Conservation (phyloP, 441 rosid genomes). For the Populus tomentosa region DNA sequence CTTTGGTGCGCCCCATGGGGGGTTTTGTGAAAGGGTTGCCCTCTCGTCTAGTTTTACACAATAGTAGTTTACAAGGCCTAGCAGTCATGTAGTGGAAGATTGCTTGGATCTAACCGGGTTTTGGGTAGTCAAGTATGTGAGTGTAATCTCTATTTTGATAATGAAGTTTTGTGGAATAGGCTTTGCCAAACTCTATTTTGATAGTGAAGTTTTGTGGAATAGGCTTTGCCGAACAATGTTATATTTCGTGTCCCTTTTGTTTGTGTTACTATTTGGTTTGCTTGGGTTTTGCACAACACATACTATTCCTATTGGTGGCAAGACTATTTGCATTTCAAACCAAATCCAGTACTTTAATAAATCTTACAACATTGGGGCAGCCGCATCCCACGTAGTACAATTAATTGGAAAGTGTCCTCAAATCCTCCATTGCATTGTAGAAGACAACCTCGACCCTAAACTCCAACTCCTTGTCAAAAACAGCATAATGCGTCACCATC, state of each 20-base stretch:
- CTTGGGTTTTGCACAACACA: neutral
- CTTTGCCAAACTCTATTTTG: neutral
- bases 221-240: neutral
- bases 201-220: neutral
- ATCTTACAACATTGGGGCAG: no score
- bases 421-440: neutral
- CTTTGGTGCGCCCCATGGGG: no score
- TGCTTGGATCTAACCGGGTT: neutral
- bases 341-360: no score
- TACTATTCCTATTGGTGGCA: no score
- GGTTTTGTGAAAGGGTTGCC: no score
- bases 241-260: neutral
- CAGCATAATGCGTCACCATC: conserved; percentile 11
- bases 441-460: conserved; percentile 1
- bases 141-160: no score
- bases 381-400: neutral
- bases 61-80: no score
- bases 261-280: neutral
- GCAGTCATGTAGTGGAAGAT: no score
- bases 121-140: neutral
- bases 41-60: no score
- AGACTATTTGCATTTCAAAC: no score
- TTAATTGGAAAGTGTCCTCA: neutral
- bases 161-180: no score
- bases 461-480: neutral